Evolutionary conservation across 805 yeast genomes (phyloP).

Genomic region (Sugiyamaella qingdaonensis): DNA sequence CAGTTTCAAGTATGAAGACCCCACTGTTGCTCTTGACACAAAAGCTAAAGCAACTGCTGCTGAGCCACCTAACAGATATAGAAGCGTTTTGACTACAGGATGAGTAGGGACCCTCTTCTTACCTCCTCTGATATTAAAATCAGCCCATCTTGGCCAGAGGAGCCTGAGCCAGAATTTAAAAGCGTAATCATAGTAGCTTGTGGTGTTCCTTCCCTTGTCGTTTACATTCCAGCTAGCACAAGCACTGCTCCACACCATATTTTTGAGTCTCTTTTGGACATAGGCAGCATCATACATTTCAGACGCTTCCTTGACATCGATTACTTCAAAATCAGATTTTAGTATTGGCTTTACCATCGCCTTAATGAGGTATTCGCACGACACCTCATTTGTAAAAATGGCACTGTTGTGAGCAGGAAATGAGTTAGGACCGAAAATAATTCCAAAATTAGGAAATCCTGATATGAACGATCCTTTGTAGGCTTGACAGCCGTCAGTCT

Average conservation of each 20-base stretch:
- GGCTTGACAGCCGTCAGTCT: slow-evolving; percentile 20
- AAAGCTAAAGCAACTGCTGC: not conserved
- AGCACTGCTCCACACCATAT: slow-evolving; percentile 14
- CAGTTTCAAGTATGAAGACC: not conserved
- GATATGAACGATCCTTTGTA: slow-evolving; percentile 19
- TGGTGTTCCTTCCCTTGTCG: slow-evolving; percentile 14
- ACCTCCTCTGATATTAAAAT: slow-evolving; percentile 13
- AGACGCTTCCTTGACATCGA: slow-evolving; percentile 16
- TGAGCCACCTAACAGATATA: slow-evolving; percentile 6
- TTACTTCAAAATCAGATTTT: slow-evolving; percentile 2
- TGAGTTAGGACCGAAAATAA: slow-evolving; percentile 21
- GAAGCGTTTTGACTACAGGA: slow-evolving; percentile 5
- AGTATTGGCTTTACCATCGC: slow-evolving; percentile 14
- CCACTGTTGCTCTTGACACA: not conserved
- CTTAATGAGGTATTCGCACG: slow-evolving; percentile 16
- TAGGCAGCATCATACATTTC: slow-evolving; percentile 11
- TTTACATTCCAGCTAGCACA: slow-evolving; percentile 19
- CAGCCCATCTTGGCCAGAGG: slow-evolving; percentile 13
- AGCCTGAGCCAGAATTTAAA: slow-evolving; percentile 13
- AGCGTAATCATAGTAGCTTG: slow-evolving; percentile 13
- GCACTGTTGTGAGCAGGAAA: slow-evolving; percentile 21
- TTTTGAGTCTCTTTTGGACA: slow-evolving; percentile 4
- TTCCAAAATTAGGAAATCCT: slow-evolving; percentile 23
- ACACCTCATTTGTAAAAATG: slow-evolving; percentile 17
- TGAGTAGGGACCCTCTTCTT: slow-evolving; percentile 5